Conservation (phyloP, 2,329 filamentous ascomycete species). For the Fusarium chuoi region DNA sequence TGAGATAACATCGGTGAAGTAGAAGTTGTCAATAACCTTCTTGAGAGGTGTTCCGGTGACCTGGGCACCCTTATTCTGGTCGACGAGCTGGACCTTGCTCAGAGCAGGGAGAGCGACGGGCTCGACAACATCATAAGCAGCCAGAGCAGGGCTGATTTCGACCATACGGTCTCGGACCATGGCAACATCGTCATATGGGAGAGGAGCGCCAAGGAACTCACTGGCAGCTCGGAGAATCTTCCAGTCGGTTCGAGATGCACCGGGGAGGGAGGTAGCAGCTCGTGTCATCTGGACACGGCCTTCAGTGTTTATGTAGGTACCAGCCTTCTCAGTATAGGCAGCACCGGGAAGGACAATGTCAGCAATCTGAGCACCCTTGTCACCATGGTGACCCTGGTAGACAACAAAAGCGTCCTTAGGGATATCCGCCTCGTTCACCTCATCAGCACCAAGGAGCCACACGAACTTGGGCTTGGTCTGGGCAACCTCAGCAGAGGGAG, state of each 20-base stretch:
- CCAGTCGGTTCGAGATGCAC: constrained; percentile 95
- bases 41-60: constrained; percentile 78
- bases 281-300: constrained; percentile 95
- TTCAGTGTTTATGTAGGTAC: constrained; percentile 97
- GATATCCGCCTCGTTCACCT: constrained; percentile 84
- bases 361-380: constrained; percentile 89
- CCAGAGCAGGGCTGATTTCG: constrained; percentile 90
- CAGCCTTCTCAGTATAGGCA: constrained; percentile 96
- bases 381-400: constrained; percentile 98
- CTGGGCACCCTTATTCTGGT: constrained; percentile 92
- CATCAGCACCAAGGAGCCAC: constrained; percentile 96
- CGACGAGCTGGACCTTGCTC: constrained; percentile 94
- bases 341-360: constrained; percentile 94
- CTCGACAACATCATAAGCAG: constrained; percentile 92
- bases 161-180: constrained; percentile 91
- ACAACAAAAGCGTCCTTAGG: constrained; percentile 96
- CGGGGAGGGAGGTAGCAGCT: constrained; percentile 86
- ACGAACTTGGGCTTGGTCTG: constrained; percentile 92
- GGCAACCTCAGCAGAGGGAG: constrained; percentile 83
- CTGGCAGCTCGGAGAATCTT: constrained; percentile 95
- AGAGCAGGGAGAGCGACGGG: constrained; percentile 77
- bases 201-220: constrained; percentile 87
- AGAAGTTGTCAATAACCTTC: constrained; percentile 94
- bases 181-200: constrained; percentile 94
- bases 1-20: constrained; percentile 96